Evolutionary conservation across 1,284 basidiomycete species (phyloP).

Genomic region (Ceratobasidium theobromae): DNA sequence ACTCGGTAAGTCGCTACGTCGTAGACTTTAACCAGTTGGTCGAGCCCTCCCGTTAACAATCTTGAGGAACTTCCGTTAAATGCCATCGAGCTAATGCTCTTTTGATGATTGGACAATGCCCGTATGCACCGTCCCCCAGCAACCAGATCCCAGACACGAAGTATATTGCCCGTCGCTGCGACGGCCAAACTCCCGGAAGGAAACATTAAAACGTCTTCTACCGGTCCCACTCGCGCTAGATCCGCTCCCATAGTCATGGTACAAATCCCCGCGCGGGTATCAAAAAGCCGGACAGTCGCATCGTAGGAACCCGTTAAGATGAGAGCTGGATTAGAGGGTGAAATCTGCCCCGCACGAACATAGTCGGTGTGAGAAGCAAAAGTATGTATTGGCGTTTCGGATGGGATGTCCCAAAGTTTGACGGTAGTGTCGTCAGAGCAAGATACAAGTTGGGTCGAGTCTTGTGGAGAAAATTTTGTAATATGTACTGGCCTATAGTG

Average conservation of each 20-base stretch:
- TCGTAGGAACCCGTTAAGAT: conserved; percentile 96
- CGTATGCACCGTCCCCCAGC: conserved; percentile 87
- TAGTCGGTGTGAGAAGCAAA: conserved; percentile 92
- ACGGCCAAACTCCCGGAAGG: conserved; percentile 86
- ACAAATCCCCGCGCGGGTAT: conserved; percentile 75
- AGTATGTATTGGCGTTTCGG: conserved; percentile 76
- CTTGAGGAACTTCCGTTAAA: conserved; percentile 77
- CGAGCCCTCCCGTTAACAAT: conserved; percentile 86
- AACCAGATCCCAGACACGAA: conserved; percentile 94
- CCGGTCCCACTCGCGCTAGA: conserved; percentile 60
- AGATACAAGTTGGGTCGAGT: conserved; percentile 83
- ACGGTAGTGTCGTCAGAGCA: conserved; percentile 97
- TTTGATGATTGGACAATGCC: conserved; percentile 96
- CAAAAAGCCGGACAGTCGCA: conserved; percentile 86
- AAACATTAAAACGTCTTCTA: conserved; percentile 94
- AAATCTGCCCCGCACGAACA: conserved; percentile 88
- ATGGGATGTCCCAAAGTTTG: conserved; percentile 93
- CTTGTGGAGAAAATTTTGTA: conserved; percentile 83
- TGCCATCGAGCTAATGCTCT: conserved; percentile 88
- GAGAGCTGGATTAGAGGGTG: conserved; percentile 78
- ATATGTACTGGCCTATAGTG: conserved; percentile 78
- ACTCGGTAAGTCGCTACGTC: conserved; percentile 93
- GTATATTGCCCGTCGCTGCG: conserved; percentile 87
- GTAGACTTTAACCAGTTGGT: conserved; percentile 99
- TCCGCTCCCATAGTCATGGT: conserved; percentile 79